A percentile compares a stretch with the other conserved stretches of the same genome.
These are phyloP conservation scores for Spathaspora sp. DNA, from an alignment of 1,139 yeast genomes.

Conservation along the genomic window DNA sequence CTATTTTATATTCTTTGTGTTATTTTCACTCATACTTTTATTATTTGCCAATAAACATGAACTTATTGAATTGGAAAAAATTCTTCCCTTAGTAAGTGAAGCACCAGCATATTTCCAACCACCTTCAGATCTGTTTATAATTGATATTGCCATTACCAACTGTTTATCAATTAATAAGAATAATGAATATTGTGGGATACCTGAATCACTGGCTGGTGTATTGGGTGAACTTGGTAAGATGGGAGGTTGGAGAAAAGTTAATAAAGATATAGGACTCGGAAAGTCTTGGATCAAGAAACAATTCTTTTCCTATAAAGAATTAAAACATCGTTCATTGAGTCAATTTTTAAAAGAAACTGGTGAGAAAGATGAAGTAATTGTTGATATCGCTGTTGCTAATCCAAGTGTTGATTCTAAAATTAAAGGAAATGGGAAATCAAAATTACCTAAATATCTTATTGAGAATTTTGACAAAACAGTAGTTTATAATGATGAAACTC, in stretches of 20 bases:
- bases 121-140: conserved; percentile 33
- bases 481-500: conserved; percentile 31
- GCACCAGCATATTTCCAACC: conserved; percentile 45
- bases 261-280: conserved; percentile 40
- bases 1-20: conserved; percentile 19
- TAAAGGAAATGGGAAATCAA: conserved; percentile 31
- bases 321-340: conserved; percentile 16
- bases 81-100: conserved; percentile 22
- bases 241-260: conserved; percentile 35
- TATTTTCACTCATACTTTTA: conserved; percentile 21
- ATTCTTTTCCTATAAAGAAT: conserved; percentile 33
- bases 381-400: conserved; percentile 40
- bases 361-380: conserved; percentile 26
- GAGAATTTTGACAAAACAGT: conserved; percentile 27
- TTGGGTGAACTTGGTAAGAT: conserved; percentile 28
- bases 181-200: conserved; percentile 32
- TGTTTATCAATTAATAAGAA: conserved; percentile 29
- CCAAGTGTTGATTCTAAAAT: conserved; percentile 27
- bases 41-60: conserved; percentile 35
- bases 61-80: conserved; percentile 27
- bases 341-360: conserved; percentile 8
- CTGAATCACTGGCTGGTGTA: conserved; percentile 25
- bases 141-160: conserved; percentile 34
- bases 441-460: conserved; percentile 30
- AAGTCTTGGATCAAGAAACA: conserved; percentile 31